A percentile compares a stretch with the other conserved stretches of the same genome.
These are phyloP conservation scores for Yarrowia sp. DNA, from an alignment of 805 yeast genomes.

Conservation along the genomic window DNA sequence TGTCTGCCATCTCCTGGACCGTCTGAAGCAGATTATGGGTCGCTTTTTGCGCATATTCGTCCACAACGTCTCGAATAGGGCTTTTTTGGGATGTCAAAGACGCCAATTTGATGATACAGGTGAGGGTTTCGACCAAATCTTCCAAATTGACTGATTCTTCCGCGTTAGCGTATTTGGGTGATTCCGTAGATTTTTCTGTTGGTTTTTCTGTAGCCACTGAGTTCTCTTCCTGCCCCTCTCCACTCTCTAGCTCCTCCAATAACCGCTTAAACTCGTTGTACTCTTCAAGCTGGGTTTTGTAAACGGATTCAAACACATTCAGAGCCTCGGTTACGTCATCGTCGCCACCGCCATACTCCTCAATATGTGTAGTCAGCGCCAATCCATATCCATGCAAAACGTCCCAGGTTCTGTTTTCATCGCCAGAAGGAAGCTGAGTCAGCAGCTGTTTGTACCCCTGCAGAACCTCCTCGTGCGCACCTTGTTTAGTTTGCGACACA, in stretches of 20 bases:
- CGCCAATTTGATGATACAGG: not conserved
- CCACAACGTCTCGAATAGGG: not conserved
- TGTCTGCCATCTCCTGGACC: not conserved
- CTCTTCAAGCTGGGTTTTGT: constrained; percentile 27
- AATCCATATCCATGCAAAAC: constrained; percentile 31
- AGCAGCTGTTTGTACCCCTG: not conserved
- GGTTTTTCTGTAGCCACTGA: too few relatives aligned
- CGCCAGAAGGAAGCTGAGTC: constrained; percentile 15
- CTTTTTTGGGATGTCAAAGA: not conserved
- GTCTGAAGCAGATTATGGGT: not conserved
- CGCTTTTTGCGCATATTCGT: not conserved
- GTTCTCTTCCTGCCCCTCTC: not conserved
- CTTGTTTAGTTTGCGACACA: constrained; percentile 11
- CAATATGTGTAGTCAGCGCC: constrained; percentile 31
- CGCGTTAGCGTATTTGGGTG: not conserved
- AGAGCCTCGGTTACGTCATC: constrained; percentile 24
- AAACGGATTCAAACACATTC: constrained; percentile 27
- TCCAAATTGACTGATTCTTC: not conserved
- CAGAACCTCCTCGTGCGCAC: constrained; percentile 26
- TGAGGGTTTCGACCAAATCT: not conserved
- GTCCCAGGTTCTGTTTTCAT: constrained; percentile 26
- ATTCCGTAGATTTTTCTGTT: not conserved
- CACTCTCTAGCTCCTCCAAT: not conserved
- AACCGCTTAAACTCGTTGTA: constrained; percentile 3
- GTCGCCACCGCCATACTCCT: constrained; percentile 26